Base-by-base conservation (phyloP, 2,329 filamentous ascomycete genomes). In the Penicillium sp. region DNA sequence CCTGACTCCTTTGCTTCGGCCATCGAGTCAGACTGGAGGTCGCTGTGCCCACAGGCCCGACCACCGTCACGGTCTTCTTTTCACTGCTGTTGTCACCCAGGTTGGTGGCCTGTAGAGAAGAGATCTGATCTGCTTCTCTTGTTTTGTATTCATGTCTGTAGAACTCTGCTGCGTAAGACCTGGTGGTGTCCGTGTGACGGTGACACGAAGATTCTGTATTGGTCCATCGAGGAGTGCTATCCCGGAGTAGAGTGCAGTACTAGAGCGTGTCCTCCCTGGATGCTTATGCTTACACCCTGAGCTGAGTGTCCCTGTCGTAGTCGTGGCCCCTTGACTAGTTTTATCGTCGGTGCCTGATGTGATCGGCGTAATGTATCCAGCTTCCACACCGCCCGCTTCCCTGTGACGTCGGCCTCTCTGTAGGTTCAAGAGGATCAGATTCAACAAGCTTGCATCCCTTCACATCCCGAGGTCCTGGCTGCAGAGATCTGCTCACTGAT, bases 51-150 rank as follows among this genome's bases (percentile, higher is more conserved):
- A 44, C 24, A 14, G 22, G 23, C 31, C 11, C 26, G 46, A 44
- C 46, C 41, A 44, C 40, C 42, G 44, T 46, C 36, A 44, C 48
- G 44, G 55, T 66, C 61, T 67, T 66, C 65, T 68, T 69, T 69
- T 69, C 66, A 69, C 57, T 67, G 46, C 63, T 60, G 60, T 56
- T 50, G 62, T 45, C 49, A 58, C 62, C 64, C 63, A 50, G 50
- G 64, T 37, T 42, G 67, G 64, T 65, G 55, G 66, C 58, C 57
- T 62, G 61, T 67, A 55, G 66, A 67, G 66, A 68, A 68, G 66
- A 63, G 65, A 3, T 34, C 16, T 54, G 37, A 20, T 18, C 23
- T 14, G 3, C 24, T 26, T 26, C 7, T 26, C 24, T 26, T 9
- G 6, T 9, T 3, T 26, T 26, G 6, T 7, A 1, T 3, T 10